Evolutionary conservation across 2,329 filamentous ascomycete species (phyloP), one percentile per base, ranked within the genome.

Genomic region (Monosporascus cannonballus): DNA sequence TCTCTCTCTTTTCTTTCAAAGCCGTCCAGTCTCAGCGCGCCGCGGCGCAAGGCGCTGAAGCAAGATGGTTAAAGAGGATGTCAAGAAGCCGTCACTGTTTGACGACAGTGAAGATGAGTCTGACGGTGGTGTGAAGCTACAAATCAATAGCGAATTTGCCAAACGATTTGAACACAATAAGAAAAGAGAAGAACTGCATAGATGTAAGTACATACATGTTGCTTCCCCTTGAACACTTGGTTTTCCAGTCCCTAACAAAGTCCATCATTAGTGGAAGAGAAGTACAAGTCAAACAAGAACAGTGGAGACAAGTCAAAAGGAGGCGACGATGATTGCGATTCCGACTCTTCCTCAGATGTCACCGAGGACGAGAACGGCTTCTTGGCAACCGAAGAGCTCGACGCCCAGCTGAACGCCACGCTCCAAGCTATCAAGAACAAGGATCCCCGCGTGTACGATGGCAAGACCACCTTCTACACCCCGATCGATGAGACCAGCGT

Each of bases 111-210:
- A 77, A 51, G 76, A 75, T 17, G 75, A 78, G 50, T 71, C 71
- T 11, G 73, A 74, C 47, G 70, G 75, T 57, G 73, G 73, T 27
- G 59, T 68, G 38, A 69, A 70, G 30, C 80, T 97, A 68, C 91
- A 88, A 68, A 86, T 99, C 71, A 97, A 99, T 71, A 78, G 91
- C 68, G 90, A 95, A 50, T 99, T 86, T 69, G 94, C 94, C 44
- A 84, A 82, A 61, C 81, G 90, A 41, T 97, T 96, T 63, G 94
- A 99, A 70, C 81, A 97, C 73, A 99, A 99, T 74, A 96, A 97
- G 76, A 96, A 96, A 75, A 83, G 93, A 53, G 92, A 96, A 67
- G 94, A 99, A 69, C 75, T 84, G 58, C 86, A 91, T 17, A 79
- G 81, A 65, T 70, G 86, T 88, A 65, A 63, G 82, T 71, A 6